Base-by-base conservation (phyloP, 1,284 basidiomycete genomes). In the Malassezia nana region DNA sequence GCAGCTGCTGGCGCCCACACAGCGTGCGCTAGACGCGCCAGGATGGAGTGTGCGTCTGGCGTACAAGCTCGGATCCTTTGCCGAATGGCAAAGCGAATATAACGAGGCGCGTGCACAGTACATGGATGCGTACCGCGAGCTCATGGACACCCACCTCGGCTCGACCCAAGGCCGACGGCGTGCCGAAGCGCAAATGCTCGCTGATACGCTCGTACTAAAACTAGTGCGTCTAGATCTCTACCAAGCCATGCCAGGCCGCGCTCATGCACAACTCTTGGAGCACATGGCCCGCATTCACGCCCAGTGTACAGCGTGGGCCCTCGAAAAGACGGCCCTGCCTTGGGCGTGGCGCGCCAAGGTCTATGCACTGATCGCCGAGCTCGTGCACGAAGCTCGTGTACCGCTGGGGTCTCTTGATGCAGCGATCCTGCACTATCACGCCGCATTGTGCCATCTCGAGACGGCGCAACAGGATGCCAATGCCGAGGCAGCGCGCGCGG, bases 31-130 rank as follows among this genome's bases (percentile, higher is more conserved):
- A 6, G 78, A 84, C 15, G 80, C 85, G 0, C 85, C 89, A 74
- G 91, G 92, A 0, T 96, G 92, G 90, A 86, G 84, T 0, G 87
- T 92, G n/a, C 79, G 92, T 18, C 91, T 92, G 68, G 89, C 94
- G 73, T 96, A 89, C 78, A 98, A 96, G 77, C 85, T 92, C 78
- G 92, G 85, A 0, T 86, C 87, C 61, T 95, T 96, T 74, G 89
- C 91, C 0, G 92, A 98, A 75, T 86, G 95, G 64, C 78, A 89
- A 50, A 84, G 87, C 16, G 91, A 96, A 89, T 58, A 88, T 87
- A 84, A 86, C 60, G 61, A 72, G 68, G 55, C 53, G 50, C 50
- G 50, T 7, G 41, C 57, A 33, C 53, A 46, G 57, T 52, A 64
- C 46, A 20, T 50, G 22, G 55, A 59, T 24, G 57, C 53, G 32